Evolutionary conservation across 257 asterid genomes (phyloP).

Genomic region (Knoxia roxburghii): DNA sequence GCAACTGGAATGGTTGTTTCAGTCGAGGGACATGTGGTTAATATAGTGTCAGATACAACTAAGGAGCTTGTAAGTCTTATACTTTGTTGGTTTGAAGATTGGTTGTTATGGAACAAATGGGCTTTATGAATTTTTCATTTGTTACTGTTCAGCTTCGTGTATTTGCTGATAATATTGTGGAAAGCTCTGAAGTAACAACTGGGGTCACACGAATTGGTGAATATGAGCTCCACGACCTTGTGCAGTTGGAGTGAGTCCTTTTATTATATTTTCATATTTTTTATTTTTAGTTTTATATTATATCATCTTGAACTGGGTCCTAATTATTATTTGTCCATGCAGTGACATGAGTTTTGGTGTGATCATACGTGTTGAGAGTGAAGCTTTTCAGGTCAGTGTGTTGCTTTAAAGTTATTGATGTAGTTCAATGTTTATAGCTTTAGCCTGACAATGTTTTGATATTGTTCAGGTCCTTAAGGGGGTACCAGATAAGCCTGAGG

Average conservation of each 20-base stretch:
- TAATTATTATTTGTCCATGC: constrained; percentile 26
- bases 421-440: constrained; percentile 8
- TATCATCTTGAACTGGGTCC: neutral
- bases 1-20: constrained; percentile 99
- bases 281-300: neutral
- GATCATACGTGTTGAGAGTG: constrained; percentile 91
- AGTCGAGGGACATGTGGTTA: constrained; percentile 92
- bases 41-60: constrained; percentile 93
- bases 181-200: constrained; percentile 95
- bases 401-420: constrained; percentile 5
- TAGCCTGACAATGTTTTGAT: constrained; percentile 6
- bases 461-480: constrained; percentile 84
- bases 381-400: constrained; percentile 78
- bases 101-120: neutral
- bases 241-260: constrained; percentile 62
- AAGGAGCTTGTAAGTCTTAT: constrained; percentile 67
- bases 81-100: constrained; percentile 1
- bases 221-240: constrained; percentile 95
- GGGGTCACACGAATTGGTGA: constrained; percentile 87
- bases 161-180: constrained; percentile 90
- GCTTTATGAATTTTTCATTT: neutral
- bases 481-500: constrained; percentile 86
- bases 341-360: constrained; percentile 93
- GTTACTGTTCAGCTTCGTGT: constrained; percentile 59
- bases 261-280: constrained; percentile 9